Evolutionary conservation across 345 rosid species (phyloP).

Genomic region (Camelina neglecta): DNA sequence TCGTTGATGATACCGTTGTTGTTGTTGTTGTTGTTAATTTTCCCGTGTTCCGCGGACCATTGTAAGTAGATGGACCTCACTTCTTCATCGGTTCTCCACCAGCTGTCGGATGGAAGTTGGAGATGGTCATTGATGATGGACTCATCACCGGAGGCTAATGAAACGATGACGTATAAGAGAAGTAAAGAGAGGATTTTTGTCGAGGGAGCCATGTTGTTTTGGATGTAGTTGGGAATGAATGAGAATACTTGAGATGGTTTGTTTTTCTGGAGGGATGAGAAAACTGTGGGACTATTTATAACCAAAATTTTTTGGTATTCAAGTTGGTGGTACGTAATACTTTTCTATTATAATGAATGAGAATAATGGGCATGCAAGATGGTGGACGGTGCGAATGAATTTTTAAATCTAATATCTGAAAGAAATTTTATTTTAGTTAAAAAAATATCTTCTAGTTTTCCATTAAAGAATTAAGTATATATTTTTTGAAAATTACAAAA

Average conservation of each 20-base stretch:
- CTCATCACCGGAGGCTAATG: slow-evolving; percentile 48
- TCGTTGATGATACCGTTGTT: slow-evolving; percentile 52
- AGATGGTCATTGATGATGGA: slow-evolving; percentile 34
- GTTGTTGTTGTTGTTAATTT: slow-evolving; percentile 58
- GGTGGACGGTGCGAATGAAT: slow-evolving; percentile 28
- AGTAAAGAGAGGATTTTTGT: slow-evolving; percentile 39
- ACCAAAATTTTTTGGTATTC: slow-evolving; percentile 10
- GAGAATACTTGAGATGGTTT: slow-evolving; percentile 19
- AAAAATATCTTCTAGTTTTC: not conserved
- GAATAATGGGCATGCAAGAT: slow-evolving; percentile 42
- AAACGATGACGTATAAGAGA: slow-evolving; percentile 45
- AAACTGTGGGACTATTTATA: slow-evolving; percentile 42
- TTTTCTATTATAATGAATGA: slow-evolving; percentile 7
- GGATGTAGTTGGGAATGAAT: slow-evolving; percentile 7
- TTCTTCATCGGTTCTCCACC: slow-evolving; percentile 73
- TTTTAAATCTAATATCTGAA: not conserved
- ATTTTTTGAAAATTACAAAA: not conserved
- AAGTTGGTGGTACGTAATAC: slow-evolving; percentile 37
- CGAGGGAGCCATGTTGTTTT: slow-evolving; percentile 29
- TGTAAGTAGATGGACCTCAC: slow-evolving; percentile 65
- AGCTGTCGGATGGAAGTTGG: slow-evolving; percentile 40
- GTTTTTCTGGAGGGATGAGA: slow-evolving; percentile 30
- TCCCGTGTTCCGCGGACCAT: slow-evolving; percentile 68
- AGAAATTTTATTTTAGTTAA: not conserved
- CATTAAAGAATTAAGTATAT: not conserved